Evolutionary conservation across 1,284 basidiomycete species (phyloP), one percentile per base, ranked within the genome.

Genomic region (Lentinus polychrous): DNA sequence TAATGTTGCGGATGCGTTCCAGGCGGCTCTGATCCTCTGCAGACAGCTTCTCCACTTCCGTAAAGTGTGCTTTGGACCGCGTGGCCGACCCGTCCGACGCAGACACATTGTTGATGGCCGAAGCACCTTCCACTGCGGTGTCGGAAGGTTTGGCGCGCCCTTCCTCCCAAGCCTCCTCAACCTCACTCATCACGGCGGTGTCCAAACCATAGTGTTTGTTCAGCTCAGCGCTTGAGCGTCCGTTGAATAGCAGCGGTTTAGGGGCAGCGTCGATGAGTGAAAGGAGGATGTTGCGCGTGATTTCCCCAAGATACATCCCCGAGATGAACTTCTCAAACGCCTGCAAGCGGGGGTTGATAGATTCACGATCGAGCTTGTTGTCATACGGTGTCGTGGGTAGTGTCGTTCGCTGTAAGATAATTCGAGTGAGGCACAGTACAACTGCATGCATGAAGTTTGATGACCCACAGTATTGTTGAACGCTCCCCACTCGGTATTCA

Each of bases 291-390:
- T 90, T 89, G 43, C 95, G 86, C 17, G 86, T 80, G 55, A 98
- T 82, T 69, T 99, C 95, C 50, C 95, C 95, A 35, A 98, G 81
- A 68, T 99, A 98, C 94, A 99, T 98, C 52, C 96, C 96, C 2
- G 93, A 96, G 56, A 99, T 91, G 73, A 97, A 93, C 73, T 99
- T 99, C 68, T 99, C 96, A 62, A 94, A 99, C 1, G 89, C 87
- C 66, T 99, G 95, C 63, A 85, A 91, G 46, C 84, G 78, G 45
- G 94, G 93, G 61, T 98, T 97, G 67, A 98, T 97, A 44, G 88
- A 92, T 61, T 88, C 81, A 48, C 96, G 83, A 66, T 99, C 95
- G 18, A 98, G 73, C 57, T 87, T 81, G 70, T 91, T 94, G 69
- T 99, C 95, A 60, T 83, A 97, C n/a, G 88, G 81, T 0, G 95